Conservation (phyloP, 345 rosid genomes). For the Erucastrum elatum region DNA sequence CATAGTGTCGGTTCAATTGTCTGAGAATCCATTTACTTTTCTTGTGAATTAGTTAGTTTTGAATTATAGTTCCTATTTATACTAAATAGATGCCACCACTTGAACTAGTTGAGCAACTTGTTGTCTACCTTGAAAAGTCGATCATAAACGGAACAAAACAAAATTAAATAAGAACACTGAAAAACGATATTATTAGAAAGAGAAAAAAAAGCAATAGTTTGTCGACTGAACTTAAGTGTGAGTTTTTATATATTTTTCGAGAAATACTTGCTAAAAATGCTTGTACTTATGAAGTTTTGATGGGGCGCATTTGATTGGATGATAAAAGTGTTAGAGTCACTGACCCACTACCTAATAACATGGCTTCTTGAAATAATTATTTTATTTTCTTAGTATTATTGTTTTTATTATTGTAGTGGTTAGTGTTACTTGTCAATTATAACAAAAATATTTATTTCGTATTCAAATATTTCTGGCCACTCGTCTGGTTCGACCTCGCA, state of each 20-base stretch:
- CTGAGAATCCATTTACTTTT: constrained; percentile 48
- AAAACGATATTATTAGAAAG: too few relatives aligned
- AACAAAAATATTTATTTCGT: neutral
- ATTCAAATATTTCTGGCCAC: neutral
- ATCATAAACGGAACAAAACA: neutral
- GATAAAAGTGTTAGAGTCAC: neutral
- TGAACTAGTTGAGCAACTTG: constrained; percentile 35
- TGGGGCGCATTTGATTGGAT: neutral
- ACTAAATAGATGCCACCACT: constrained; percentile 1
- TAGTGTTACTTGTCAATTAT: neutral
- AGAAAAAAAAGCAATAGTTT: too few relatives aligned
- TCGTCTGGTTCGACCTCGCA: neutral
- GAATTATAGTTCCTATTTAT: neutral
- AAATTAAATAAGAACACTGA: neutral
- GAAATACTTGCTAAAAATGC: neutral
- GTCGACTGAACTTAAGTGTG: too few relatives aligned
- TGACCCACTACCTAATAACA: neutral
- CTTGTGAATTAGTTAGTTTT: neutral
- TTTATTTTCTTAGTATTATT: neutral
- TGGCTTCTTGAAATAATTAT: neutral
- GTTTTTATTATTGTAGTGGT: neutral
- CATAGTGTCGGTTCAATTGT: constrained; percentile 46
- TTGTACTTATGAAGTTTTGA: neutral
- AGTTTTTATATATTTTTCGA: too few relatives aligned
- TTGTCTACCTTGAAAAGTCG: constrained; percentile 14